These are phyloP conservation scores for Trebouxia sp. DNA, from an alignment of 139 green algal species.

Conservation along the genomic window DNA sequence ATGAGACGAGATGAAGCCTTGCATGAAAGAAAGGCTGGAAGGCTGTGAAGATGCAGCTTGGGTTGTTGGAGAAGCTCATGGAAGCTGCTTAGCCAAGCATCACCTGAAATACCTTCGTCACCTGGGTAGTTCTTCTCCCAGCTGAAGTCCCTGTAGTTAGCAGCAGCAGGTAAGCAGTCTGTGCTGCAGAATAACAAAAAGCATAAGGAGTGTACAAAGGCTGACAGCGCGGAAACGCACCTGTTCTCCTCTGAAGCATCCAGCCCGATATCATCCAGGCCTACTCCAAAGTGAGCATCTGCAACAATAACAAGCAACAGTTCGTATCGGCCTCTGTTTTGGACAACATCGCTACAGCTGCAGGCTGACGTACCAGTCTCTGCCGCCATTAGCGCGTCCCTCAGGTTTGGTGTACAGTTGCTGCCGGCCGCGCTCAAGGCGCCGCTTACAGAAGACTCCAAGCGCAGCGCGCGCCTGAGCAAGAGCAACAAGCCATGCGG, in stretches of 20 bases:
- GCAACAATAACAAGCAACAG: not conserved
- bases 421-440: not conserved
- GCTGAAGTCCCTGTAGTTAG: not conserved
- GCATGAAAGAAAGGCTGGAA: too few relatives aligned
- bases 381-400: not conserved
- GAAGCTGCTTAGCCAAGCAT: not conserved
- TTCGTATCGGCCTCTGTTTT: not conserved
- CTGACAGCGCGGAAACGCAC: not conserved
- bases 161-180: not conserved
- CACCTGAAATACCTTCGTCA: conserved; percentile 10
- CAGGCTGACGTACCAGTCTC: not conserved
- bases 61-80: too few relatives aligned
- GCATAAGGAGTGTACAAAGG: not conserved
- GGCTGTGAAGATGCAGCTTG: too few relatives aligned
- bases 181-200: not conserved
- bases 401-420: not conserved
- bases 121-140: conserved; percentile 28
- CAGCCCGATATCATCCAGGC: not conserved
- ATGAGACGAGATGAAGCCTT: too few relatives aligned
- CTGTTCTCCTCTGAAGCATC: conserved; percentile 7
- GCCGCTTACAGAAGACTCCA: not conserved
- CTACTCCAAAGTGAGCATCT: conserved; percentile 19
- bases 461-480: not conserved
- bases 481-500: not conserved
- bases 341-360: too few relatives aligned